Percentiles rank a stretch among this genome's conserved stretches.
phyloP scores from a whole-genome alignment of 192 early-diverging fungal species.

The Cetraspora pellucida region DNA sequence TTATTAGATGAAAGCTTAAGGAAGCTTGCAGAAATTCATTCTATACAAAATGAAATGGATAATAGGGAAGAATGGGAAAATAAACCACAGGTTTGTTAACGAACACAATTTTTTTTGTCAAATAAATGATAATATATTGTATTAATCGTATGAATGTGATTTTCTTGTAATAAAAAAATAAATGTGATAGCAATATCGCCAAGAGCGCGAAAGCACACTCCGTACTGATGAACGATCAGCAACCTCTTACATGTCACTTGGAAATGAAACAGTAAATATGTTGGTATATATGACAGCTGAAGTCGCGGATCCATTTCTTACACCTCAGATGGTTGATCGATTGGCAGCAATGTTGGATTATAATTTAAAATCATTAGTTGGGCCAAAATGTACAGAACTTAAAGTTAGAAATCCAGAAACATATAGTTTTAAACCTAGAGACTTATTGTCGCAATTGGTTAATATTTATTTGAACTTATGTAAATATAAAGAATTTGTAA shows the following conservation, averaged over 20 bases:
- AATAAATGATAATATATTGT: background rate
- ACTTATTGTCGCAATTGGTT: constrained; percentile 79
- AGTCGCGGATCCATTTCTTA: constrained; percentile 84
- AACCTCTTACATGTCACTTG: constrained; percentile 80
- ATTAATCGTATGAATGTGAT: background rate
- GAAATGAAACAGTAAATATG: constrained; percentile 94
- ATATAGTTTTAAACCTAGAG: constrained; percentile 87
- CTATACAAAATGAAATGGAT: constrained; percentile 78
- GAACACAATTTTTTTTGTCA: background rate
- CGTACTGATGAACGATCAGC: constrained; percentile 81
- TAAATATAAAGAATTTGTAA: constrained; percentile 63
- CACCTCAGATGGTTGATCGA: constrained; percentile 84
- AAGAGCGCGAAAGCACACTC: constrained; percentile 65
- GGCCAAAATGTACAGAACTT: constrained; percentile 87
- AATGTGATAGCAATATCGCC: constrained; percentile 49
- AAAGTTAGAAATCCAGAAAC: constrained; percentile 76
- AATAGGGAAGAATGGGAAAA: constrained; percentile 54
- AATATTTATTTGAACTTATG: constrained; percentile 83
- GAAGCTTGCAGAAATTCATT: constrained; percentile 83
- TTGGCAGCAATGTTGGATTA: constrained; percentile 98
- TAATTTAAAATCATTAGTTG: constrained; percentile 86
- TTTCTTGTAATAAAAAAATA: background rate
- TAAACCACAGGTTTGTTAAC: constrained; percentile 47
- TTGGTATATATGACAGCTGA: constrained; percentile 79
- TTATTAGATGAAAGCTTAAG: constrained; percentile 90